These are phyloP conservation scores for Cronartium quercuum DNA, from an alignment of 1,284 basidiomycete genomes.

Conservation along the genomic window DNA sequence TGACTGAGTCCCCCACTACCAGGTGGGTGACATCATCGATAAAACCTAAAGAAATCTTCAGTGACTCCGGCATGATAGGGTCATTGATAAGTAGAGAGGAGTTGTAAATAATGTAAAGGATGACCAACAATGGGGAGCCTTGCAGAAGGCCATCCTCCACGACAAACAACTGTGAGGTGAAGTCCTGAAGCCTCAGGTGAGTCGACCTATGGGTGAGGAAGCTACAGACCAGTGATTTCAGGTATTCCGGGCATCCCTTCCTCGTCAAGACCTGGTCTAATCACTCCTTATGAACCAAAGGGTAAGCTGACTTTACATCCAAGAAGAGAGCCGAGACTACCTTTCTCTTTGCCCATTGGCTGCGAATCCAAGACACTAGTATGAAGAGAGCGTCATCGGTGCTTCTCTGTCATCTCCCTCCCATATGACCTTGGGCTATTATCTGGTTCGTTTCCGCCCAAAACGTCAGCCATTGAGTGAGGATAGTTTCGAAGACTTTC, in stretches of 20 bases:
- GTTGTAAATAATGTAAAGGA: constrained; percentile 22
- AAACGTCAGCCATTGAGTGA: not conserved
- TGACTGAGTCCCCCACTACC: not conserved
- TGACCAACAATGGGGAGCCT: too few relatives aligned
- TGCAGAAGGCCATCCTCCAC: constrained; percentile 1
- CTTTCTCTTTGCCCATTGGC: too few relatives aligned
- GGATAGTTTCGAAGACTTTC: constrained; percentile 10
- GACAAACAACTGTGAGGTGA: not conserved
- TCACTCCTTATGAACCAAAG: constrained; percentile 11
- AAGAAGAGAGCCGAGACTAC: too few relatives aligned
- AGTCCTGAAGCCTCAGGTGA: too few relatives aligned
- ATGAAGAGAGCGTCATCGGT: too few relatives aligned
- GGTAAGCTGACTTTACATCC: constrained; percentile 19
- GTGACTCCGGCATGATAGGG: not conserved
- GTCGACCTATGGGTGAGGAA: not conserved
- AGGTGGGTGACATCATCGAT: constrained; percentile 19
- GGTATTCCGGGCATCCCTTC: not conserved
- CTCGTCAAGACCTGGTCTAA: not conserved
- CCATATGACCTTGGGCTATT: not conserved
- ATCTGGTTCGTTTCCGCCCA: not conserved
- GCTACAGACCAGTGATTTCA: not conserved
- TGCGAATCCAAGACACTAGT: too few relatives aligned
- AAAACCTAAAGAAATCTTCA: constrained; percentile 4
- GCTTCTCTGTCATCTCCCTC: not conserved
- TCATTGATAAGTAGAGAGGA: not conserved